phyloP scores from a whole-genome alignment of 768 basidiomycete species.

The Hericium alpestre region DNA sequence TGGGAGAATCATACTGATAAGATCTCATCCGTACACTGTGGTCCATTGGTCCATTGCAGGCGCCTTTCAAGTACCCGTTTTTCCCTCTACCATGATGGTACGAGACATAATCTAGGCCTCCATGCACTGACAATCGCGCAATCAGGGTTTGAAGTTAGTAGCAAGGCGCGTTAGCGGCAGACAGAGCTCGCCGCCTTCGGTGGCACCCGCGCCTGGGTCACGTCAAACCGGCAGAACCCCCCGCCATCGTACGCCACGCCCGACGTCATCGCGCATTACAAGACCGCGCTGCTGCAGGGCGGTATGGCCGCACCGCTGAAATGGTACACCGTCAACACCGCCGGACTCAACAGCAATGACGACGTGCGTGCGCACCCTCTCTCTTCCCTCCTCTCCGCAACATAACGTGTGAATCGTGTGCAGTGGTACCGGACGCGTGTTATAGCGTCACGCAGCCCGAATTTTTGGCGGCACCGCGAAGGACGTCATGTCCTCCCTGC shows the following conservation, averaged over 20 bases:
- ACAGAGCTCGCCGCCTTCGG: constrained; percentile 21
- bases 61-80: no score
- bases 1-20: no score
- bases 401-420: background rate
- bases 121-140: no score
- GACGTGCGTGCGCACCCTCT: constrained; percentile 18
- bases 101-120: background rate
- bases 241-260: background rate
- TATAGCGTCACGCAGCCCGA: constrained; percentile 24
- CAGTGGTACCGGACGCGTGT: background rate
- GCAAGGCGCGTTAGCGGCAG: no score
- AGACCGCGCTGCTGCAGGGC: constrained; percentile 14
- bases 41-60: no score
- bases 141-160: no score
- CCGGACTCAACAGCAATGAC: constrained; percentile 21
- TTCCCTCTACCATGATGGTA: background rate
- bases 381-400: background rate
- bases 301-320: constrained; percentile 23
- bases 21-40: no score
- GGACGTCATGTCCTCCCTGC: constrained; percentile 24
- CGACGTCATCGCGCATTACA: constrained; percentile 20
- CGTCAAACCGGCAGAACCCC: background rate
- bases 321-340: constrained; percentile 24
- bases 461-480: constrained; percentile 26
- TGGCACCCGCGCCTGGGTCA: constrained; percentile 17